Evolutionary conservation across 2,329 filamentous ascomycete species (phyloP), one percentile per base, ranked within the genome.

Genomic region (Aspergillus awamori): DNA sequence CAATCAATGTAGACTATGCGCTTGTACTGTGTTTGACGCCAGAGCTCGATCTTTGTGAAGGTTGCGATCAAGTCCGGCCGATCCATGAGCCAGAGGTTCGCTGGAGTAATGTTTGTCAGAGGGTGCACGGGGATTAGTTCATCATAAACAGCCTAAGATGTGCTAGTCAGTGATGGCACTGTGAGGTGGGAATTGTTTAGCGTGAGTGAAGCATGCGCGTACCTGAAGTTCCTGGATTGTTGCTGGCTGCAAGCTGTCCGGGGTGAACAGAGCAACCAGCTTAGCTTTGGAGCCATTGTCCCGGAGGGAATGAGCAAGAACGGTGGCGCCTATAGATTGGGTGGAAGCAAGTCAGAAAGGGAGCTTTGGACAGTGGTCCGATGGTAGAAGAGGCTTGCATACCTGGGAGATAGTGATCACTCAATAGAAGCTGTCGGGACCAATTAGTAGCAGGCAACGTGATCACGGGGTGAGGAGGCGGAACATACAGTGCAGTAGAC

Each of bases 41-140:
- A 99, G 17, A 99, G 83, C 67, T 92, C 88, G 78, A 99, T 93
- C 81, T 99, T 99, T 68, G 95, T 98, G 74, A 98, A 98, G 65
- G 93, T 91, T 28, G 93, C 94, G 72, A 94, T 88, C 54, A 99
- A 84, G 73, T 99, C 95, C 65, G 88, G 86, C 57, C 95, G 91
- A 74, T 93, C 88, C 93, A 99, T 97, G 59, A 98, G 85, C 76
- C 89, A 88, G 59, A 99, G 86, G 72, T 98, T 98, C 60, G 87
- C 87, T 3, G 91, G 90, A 47, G 85, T 86, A 61, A 86, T 83
- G 75, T 93, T 98, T 65, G 85, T 86, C 72, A 97, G 88, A 65
- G 89, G 87, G 58, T 89, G 85, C 59, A 98, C 92, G 33, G 93
- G 89, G 65, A 98, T 89, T 62, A 98, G 83, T 75, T 94, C 89